Evolutionary conservation across 108 stramenopile genomes (phyloP), one percentile per base, ranked within the genome.

Genomic region (Mayamaea pseudoterrestris): DNA sequence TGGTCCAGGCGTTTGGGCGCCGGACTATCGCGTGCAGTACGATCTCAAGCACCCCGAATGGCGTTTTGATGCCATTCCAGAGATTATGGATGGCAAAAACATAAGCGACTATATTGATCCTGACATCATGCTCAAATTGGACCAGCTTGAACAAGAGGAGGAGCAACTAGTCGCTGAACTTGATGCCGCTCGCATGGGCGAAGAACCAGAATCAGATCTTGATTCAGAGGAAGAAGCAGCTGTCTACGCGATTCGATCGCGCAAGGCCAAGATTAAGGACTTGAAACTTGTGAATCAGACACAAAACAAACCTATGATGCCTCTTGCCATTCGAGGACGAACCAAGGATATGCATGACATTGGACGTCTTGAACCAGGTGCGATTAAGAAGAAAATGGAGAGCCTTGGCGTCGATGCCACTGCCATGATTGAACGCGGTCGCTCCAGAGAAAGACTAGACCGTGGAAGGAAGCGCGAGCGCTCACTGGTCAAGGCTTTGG

Each of bases 1-100:
- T 18, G 98, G 98, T 39, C 86, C 93, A 7, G 98, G 98, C 32
- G 95, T 96, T 9, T 96, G 95, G 87, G 78, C 82, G 18, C 83
- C 83, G 37, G 98, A 99, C 71, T 93, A 93, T 61, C 67, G 94
- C 37, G 93, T 91, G 47, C 71, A 89, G 47, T 99, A 99, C 60
- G 71, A 91, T 35, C 91, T 97, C 30, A 68, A 74, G 57, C 73
- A 92, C 34, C 88, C 87, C 14, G 85, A 90, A 27, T 97, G 93
- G 93, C 68, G 66, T 44, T 90, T 85, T 57, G 98, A 99, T 65
- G 74, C 76, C 27, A 89, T 96, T 44, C 98, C 98, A 9, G 88
- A 99, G 58, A 95, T 99, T 48, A 71, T 97, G 52, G 94, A 99
- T 64, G 98, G 98, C n/a, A 96, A 93, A 75, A 99, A 99, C 60